Percentiles rank a stretch among this genome's conserved stretches.
These are phyloP conservation scores for Chaetomiaceae sp. DNA, from an alignment of 2,329 filamentous ascomycete species.

Conservation along the genomic window DNA sequence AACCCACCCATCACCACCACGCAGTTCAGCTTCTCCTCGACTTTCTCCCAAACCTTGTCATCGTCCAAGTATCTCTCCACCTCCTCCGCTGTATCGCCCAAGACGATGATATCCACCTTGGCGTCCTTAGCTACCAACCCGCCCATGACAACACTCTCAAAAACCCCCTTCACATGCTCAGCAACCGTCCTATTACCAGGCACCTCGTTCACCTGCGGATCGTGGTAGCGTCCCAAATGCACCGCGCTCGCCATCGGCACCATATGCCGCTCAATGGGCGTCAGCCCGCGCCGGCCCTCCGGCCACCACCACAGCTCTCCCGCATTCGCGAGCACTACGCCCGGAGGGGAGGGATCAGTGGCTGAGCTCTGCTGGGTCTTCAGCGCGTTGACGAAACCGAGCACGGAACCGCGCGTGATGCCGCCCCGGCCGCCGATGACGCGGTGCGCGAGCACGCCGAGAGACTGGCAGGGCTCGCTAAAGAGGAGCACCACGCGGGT, in stretches of 20 bases:
- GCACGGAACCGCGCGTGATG: conserved; percentile 64
- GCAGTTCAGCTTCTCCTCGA: conserved; percentile 42
- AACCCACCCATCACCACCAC: conserved; percentile 49
- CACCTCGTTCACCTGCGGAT: conserved; percentile 56
- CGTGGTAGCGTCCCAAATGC: conserved; percentile 50
- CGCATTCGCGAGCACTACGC: conserved; percentile 71
- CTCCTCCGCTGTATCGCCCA: conserved; percentile 62
- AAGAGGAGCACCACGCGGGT: conserved; percentile 69
- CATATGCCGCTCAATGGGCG: conserved; percentile 50
- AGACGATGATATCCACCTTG: conserved; percentile 64
- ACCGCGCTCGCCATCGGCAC: conserved; percentile 61
- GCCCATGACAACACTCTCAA: conserved; percentile 55
- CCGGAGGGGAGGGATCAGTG: conserved; percentile 41
- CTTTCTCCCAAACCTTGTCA: conserved; percentile 46
- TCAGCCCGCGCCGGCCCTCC: conserved; percentile 56
- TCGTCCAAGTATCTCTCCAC: conserved; percentile 56
- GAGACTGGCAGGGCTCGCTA: conserved; percentile 65
- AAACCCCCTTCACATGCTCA: conserved; percentile 64
- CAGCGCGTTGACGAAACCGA: conserved; percentile 56
- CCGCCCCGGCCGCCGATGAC: conserved; percentile 59
- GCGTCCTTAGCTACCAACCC: conserved; percentile 45
- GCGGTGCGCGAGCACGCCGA: conserved; percentile 71
- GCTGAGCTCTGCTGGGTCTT: conserved; percentile 34
- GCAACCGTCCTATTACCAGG: conserved; percentile 51
- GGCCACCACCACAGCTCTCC: conserved; percentile 77